Base-by-base conservation (phyloP, 1,139 yeast genomes). In the Magnusiomyces paraingens region DNA sequence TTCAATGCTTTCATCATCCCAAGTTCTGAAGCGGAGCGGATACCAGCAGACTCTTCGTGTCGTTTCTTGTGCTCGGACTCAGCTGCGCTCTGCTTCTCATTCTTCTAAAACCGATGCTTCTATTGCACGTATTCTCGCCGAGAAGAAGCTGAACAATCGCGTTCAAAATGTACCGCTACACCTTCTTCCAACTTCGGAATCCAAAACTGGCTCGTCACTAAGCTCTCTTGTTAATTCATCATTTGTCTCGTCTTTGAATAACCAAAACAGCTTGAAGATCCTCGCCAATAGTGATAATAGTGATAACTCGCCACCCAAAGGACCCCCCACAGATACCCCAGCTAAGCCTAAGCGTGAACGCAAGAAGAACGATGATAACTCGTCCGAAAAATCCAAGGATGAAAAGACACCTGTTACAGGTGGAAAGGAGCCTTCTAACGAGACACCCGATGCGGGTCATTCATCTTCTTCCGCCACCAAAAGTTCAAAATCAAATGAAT, bases 271-370 rank as follows among this genome's bases (percentile, higher is more conserved):
- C 12, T 41, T 41, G 18, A 50, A 29, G 22, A 53, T 53, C 44
- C 36, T 43, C 8, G 53, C 51, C 10, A 44, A 47, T 22, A 44
- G 48, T 11, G 51, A 53, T 43, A 49, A 50, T 17, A 36, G 45
- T 14, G 52, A 49, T 39, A 49, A 51, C 15, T 44, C 29, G 12
- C 50, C 45, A 20, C 47, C 36, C 47, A 10, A 35, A 26, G 2
- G 45, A 39, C 11, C 22, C 2, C 29, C 52, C 48, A n/a, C 39
- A 44, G 42, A 47, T 42, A 29, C 54, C 5, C 50, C 54, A 2
- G 4, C 52, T 1, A 52, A 50, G 42, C 50, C 54, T 6, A 51
- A 49, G 35, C 52, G 20, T 5, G 52, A 52, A n/a, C 36, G 42
- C 14, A 42, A 52, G 35, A 49, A 50, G 36, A 38, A 46, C 11